Evolutionary conservation across 805 yeast genomes (phyloP).

Genomic region (Cyberlindnera japonica): DNA sequence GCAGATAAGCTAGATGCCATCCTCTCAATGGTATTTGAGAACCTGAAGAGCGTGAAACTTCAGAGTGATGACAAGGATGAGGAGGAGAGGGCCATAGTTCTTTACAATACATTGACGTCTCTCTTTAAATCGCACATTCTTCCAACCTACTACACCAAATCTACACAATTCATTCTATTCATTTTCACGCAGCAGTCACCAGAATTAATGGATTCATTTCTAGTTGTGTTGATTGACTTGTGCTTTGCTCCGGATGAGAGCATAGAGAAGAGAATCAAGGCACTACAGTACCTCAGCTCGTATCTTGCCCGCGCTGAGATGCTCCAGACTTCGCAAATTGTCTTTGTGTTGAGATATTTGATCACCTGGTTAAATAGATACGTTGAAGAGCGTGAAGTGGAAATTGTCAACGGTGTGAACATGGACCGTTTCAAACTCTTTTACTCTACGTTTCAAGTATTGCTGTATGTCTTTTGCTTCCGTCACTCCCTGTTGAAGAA

Average conservation of each 20-base stretch:
- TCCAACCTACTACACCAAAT: slow-evolving; percentile 89
- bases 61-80: slow-evolving; percentile 36
- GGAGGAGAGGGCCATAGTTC: slow-evolving; percentile 56
- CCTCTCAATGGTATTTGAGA: slow-evolving; percentile 51
- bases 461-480: slow-evolving; percentile 89
- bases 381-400: slow-evolving; percentile 79
- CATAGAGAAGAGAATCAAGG: slow-evolving; percentile 74
- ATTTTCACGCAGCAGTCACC: slow-evolving; percentile 76
- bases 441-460: slow-evolving; percentile 86
- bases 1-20: slow-evolving; percentile 71
- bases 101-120: slow-evolving; percentile 71
- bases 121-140: slow-evolving; percentile 77
- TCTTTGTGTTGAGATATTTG: slow-evolving; percentile 77
- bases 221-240: slow-evolving; percentile 77
- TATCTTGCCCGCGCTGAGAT: slow-evolving; percentile 83
- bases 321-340: slow-evolving; percentile 65
- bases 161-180: slow-evolving; percentile 82
- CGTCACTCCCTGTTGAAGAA: slow-evolving; percentile 58
- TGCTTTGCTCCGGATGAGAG: slow-evolving; percentile 70
- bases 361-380: slow-evolving; percentile 81
- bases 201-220: slow-evolving; percentile 78
- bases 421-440: slow-evolving; percentile 89
- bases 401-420: slow-evolving; percentile 63
- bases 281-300: slow-evolving; percentile 88
- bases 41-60: slow-evolving; percentile 34